Evolutionary conservation across 345 rosid genomes (phyloP).

Genomic region (Raphanus raphanistrum): DNA sequence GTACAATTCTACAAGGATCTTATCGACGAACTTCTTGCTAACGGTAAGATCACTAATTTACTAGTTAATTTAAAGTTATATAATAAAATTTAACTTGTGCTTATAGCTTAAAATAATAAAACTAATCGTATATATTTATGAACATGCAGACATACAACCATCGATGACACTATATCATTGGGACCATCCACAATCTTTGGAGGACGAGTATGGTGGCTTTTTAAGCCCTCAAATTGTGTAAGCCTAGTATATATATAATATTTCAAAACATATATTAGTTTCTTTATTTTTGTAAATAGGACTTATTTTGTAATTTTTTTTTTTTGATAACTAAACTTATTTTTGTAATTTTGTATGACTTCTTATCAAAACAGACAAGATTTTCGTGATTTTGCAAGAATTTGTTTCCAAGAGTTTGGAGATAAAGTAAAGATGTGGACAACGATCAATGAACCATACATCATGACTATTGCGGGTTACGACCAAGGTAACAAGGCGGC

Average conservation of each 20-base stretch:
- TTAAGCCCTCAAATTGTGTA: slow-evolving; percentile 49
- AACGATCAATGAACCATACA: slow-evolving; percentile 51
- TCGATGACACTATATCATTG: slow-evolving; percentile 54
- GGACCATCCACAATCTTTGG: slow-evolving; percentile 55
- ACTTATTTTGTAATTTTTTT: neutral
- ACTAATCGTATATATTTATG: neutral
- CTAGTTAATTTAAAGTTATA: neutral
- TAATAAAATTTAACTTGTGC: neutral
- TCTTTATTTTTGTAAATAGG: neutral
- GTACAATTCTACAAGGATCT: slow-evolving; percentile 50
- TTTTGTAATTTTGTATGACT: neutral
- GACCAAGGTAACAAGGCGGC: slow-evolving; percentile 40
- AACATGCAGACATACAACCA: slow-evolving; percentile 44
- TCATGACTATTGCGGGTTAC: slow-evolving; percentile 37
- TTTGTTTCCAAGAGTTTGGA: slow-evolving; percentile 51
- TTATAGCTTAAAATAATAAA: neutral
- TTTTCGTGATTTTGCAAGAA: slow-evolving; percentile 44
- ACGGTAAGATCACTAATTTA: slow-evolving; percentile 28
- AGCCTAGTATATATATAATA: slow-evolving; percentile 23
- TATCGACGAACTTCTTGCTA: slow-evolving; percentile 50
- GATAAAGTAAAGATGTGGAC: slow-evolving; percentile 56
- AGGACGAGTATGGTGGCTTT: slow-evolving; percentile 55
- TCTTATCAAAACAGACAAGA: slow-evolving; percentile 38
- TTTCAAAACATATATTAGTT: neutral
- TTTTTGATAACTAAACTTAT: too few species aligned